These are phyloP conservation scores for Sporothrix variecibatus DNA, from an alignment of 2,329 filamentous ascomycete genomes.

Conservation along the genomic window DNA sequence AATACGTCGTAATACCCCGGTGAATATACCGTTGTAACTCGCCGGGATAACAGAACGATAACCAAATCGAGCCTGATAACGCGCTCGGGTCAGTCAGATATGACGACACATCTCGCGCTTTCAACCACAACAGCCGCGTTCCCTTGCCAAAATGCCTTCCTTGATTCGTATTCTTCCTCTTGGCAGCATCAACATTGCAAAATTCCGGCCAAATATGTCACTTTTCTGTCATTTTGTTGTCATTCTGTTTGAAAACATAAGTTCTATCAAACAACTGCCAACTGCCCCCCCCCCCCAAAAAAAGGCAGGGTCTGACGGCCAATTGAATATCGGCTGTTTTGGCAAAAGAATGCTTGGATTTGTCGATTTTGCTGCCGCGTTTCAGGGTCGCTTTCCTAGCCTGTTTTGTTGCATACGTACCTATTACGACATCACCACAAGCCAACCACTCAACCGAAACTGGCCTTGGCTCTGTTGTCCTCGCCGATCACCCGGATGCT, in stretches of 20 bases:
- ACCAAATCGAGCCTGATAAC: neutral
- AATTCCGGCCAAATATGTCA: neutral
- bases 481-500: conserved; percentile 3
- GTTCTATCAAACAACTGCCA: neutral
- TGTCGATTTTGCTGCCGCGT: neutral
- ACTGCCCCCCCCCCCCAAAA: too few species aligned
- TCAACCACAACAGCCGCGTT: neutral
- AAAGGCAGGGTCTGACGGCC: neutral
- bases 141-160: neutral
- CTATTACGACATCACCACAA: conserved; percentile 9
- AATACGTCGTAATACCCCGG: neutral
- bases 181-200: neutral
- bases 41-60: neutral
- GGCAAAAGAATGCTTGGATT: neutral
- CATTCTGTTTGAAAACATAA: neutral
- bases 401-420: conserved; percentile 14
- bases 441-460: neutral
- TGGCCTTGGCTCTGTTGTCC: neutral
- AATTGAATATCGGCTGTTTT: neutral
- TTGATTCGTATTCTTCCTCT: neutral
- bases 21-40: neutral
- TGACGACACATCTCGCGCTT: neutral
- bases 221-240: neutral
- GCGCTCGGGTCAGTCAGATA: neutral
- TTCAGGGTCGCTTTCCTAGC: neutral